Percentiles rank a stretch among this genome's conserved stretches.
These are phyloP conservation scores for Metschnikowia sp. DNA, from an alignment of 805 yeast species.

Conservation along the genomic window DNA sequence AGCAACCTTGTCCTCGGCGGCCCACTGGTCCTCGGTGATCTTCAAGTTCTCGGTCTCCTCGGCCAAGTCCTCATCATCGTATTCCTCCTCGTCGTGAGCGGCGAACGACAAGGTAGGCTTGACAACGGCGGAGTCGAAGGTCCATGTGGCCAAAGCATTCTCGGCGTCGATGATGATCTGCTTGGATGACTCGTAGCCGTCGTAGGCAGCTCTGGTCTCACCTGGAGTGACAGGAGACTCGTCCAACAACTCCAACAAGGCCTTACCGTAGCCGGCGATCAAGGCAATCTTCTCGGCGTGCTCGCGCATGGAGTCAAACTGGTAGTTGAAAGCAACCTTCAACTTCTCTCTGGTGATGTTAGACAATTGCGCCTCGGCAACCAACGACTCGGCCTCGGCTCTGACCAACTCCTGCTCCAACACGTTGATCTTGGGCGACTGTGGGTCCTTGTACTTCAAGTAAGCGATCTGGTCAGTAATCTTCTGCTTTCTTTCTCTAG, in stretches of 20 bases:
- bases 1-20: slow-evolving; percentile 15
- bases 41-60: slow-evolving; percentile 44
- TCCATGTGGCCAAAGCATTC: slow-evolving; percentile 93
- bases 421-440: slow-evolving; percentile 90
- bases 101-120: slow-evolving; percentile 78
- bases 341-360: slow-evolving; percentile 97
- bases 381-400: slow-evolving; percentile 98
- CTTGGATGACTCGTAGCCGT: slow-evolving; percentile 96
- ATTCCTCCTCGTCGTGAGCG: slow-evolving; percentile 54
- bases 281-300: slow-evolving; percentile 93
- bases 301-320: slow-evolving; percentile 93
- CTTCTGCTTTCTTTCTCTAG: slow-evolving; percentile 96
- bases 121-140: slow-evolving; percentile 90
- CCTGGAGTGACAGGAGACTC: slow-evolving; percentile 98
- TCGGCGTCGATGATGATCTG: slow-evolving; percentile 97
- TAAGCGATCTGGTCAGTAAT: slow-evolving; percentile 97
- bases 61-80: slow-evolving; percentile 42
- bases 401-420: slow-evolving; percentile 98
- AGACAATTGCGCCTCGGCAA: slow-evolving; percentile 97
- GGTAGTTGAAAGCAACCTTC: slow-evolving; percentile 95
- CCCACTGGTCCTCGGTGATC: slow-evolving; percentile 34
- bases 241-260: slow-evolving; percentile 89
- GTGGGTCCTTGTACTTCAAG: slow-evolving; percentile 97
- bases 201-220: slow-evolving; percentile 97
- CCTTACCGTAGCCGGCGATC: slow-evolving; percentile 99